These are phyloP conservation scores for Alternaria sp. DNA, from an alignment of 2,329 filamentous ascomycete species.

Conservation along the genomic window DNA sequence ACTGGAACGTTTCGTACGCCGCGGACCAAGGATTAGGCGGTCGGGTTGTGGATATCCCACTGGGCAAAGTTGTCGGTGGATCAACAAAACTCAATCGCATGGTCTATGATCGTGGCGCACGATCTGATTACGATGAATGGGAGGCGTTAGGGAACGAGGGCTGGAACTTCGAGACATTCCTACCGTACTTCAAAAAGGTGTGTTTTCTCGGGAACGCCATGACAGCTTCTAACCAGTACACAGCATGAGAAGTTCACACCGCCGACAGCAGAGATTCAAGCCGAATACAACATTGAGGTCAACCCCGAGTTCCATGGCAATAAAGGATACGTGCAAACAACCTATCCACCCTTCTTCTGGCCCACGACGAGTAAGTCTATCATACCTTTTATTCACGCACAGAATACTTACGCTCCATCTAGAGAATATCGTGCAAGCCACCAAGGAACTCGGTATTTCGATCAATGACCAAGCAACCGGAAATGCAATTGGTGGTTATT, in stretches of 20 bases:
- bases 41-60: conserved; percentile 24
- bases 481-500: conserved; percentile 35
- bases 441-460: conserved; percentile 26
- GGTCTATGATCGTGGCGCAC: conserved; percentile 40
- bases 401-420: neutral
- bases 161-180: conserved; percentile 40
- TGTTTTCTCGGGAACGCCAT: neutral
- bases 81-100: conserved; percentile 53
- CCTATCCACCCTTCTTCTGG: conserved; percentile 35
- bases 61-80: conserved; percentile 37
- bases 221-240: conserved; percentile 9
- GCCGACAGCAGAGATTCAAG: conserved; percentile 25
- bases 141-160: conserved; percentile 36
- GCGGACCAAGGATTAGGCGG: conserved; percentile 22
- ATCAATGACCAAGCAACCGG: conserved; percentile 34
- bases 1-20: conserved; percentile 37
- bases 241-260: conserved; percentile 36
- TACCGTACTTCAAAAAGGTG: conserved; percentile 40
- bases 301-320: conserved; percentile 27
- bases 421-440: conserved; percentile 34
- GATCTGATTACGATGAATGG: conserved; percentile 46
- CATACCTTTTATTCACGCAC: neutral
- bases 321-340: conserved; percentile 30
- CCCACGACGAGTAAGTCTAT: conserved; percentile 30
- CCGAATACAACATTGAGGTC: conserved; percentile 33